A percentile compares a stretch with the other conserved stretches of the same genome.
Evolutionary conservation across 805 yeast genomes (phyloP).

Genomic region (Saturnispora saitoi): DNA sequence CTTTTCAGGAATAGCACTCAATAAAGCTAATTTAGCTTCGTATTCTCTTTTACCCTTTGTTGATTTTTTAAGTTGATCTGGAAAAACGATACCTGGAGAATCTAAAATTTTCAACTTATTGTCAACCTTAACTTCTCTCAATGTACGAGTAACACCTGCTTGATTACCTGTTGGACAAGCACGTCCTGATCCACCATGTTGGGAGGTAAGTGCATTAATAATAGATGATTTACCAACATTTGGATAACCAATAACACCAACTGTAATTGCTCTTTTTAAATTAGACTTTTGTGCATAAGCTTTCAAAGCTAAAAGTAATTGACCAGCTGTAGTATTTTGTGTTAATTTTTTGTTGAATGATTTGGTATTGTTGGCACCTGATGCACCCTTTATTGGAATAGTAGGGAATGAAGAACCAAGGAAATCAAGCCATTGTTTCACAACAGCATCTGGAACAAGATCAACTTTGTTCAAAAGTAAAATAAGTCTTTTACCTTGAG

Average conservation of each 20-base stretch:
- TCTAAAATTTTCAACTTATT: conserved; percentile 82
- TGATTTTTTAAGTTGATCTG: conserved; percentile 35
- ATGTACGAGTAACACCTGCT: conserved; percentile 91
- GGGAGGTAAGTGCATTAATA: conserved; percentile 77
- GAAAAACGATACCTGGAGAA: conserved; percentile 97
- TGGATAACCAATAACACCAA: conserved; percentile 96
- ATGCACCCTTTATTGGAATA: conserved; percentile 75
- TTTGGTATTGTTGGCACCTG: conserved; percentile 59
- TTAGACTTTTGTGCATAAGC: conserved; percentile 77
- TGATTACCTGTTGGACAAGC: conserved; percentile 97
- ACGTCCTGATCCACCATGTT: conserved; percentile 62
- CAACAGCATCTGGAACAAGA: conserved; percentile 75
- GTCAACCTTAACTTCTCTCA: conserved; percentile 89
- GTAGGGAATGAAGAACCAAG: conserved; percentile 83
- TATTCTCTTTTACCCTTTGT: conserved; percentile 50
- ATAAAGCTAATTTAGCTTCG: conserved; percentile 80
- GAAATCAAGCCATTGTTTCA: conserved; percentile 76
- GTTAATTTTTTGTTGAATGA: conserved; percentile 69
- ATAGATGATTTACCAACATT: conserved; percentile 95
- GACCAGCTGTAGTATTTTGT: conserved; percentile 60
- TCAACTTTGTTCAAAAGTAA: conserved; percentile 87
- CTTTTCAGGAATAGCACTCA: conserved; percentile 86
- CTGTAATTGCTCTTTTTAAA: conserved; percentile 80
- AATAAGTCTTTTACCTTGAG: conserved; percentile 75
- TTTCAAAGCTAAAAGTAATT: conserved; percentile 73